Percentiles rank a stretch among this genome's conserved stretches.
Conservation (phyloP, 768 basidiomycete genomes). For the Suillus paluster region DNA sequence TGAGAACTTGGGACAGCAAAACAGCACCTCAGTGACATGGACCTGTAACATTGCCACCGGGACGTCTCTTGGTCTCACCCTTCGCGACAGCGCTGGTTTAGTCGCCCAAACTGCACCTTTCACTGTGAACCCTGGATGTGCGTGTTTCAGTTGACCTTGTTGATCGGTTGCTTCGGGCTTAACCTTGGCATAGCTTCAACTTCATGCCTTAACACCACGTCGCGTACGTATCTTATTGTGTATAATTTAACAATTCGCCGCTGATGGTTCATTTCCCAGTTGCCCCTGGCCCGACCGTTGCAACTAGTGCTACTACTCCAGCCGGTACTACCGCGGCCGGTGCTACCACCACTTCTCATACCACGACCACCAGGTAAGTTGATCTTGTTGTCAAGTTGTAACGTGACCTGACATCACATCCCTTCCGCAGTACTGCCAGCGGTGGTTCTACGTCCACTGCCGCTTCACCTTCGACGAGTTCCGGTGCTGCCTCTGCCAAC, state of each 20-base stretch:
- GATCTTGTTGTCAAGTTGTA: neutral
- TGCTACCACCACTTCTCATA: constrained; percentile 5
- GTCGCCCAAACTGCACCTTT: constrained; percentile 56
- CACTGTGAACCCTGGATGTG: constrained; percentile 53
- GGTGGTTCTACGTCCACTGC: constrained; percentile 14
- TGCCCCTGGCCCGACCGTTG: constrained; percentile 24
- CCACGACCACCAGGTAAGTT: constrained; percentile 25
- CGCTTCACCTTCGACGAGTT: constrained; percentile 33
- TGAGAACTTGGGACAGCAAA: constrained; percentile 47
- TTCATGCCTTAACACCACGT: constrained; percentile 38
- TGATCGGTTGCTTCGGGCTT: constrained; percentile 6
- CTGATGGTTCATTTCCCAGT: constrained; percentile 24
- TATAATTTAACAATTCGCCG: constrained; percentile 14
- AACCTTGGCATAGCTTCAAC: constrained; percentile 34
- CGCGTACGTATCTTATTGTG: constrained; percentile 26
- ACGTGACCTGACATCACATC: constrained; percentile 17
- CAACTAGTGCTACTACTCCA: constrained; percentile 12
- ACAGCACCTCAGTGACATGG: constrained; percentile 56
- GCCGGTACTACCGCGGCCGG: constrained; percentile 8
- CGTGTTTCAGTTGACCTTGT: constrained; percentile 26
- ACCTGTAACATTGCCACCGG: constrained; percentile 53
- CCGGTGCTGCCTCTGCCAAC: constrained; percentile 45
- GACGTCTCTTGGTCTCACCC: constrained; percentile 55
- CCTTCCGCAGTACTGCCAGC: constrained; percentile 15
- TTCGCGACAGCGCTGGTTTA: constrained; percentile 65